phyloP scores from a whole-genome alignment of 2,329 filamentous ascomycete genomes.

The Thielaviopsis musarum region DNA sequence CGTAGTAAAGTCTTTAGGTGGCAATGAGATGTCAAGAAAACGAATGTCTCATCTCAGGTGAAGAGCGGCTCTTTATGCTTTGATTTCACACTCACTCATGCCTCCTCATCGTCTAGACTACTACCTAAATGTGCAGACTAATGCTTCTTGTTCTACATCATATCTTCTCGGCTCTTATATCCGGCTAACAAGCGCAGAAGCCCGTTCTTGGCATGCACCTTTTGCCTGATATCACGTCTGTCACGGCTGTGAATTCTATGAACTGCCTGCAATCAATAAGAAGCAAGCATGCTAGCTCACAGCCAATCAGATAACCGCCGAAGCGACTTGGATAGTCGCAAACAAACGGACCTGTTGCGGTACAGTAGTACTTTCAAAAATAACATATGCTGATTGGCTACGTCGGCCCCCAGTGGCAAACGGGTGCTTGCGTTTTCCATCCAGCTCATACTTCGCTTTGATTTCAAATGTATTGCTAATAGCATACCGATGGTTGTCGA shows the following conservation, averaged over 20 bases:
- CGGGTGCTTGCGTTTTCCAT: not conserved
- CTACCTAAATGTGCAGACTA: no score
- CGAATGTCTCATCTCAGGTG: not conserved
- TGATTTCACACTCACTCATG: not conserved
- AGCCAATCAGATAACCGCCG: slow-evolving; percentile 8
- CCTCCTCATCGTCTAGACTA: no score
- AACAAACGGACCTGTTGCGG: not conserved
- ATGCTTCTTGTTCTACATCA: not conserved
- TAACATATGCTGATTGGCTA: not conserved
- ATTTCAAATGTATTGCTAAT: not conserved
- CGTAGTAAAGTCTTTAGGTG: not conserved
- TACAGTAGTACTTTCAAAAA: not conserved
- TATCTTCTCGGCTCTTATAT: not conserved
- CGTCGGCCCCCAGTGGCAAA: no score
- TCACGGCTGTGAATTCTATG: not conserved
- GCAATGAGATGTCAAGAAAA: not conserved
- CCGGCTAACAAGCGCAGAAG: not conserved
- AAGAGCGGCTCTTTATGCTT: not conserved
- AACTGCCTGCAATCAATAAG: not conserved
- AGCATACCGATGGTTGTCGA: not conserved
- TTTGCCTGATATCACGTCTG: not conserved
- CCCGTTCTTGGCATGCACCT: not conserved
- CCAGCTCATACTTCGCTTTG: not conserved
- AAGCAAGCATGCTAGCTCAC: not conserved
- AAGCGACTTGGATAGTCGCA: not conserved